Base-by-base conservation (phyloP, 2,329 filamentous ascomycete genomes). In the Fusarium gaditjirri region DNA sequence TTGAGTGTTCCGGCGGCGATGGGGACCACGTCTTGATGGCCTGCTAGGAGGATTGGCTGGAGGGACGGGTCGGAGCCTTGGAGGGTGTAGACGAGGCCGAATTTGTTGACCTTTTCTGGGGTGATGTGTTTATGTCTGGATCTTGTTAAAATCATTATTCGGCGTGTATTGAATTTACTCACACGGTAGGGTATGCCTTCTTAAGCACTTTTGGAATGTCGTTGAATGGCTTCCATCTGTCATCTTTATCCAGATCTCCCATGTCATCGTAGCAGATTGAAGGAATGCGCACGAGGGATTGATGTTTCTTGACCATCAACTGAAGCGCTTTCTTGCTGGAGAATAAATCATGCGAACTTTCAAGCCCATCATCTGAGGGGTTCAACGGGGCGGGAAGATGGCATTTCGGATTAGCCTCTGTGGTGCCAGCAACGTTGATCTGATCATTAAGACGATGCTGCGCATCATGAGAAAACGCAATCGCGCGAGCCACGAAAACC, bases 31-130 rank as follows among this genome's bases (percentile, higher is more conserved):
- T 84, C 83, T 70, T 84, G 81, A 65, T 84, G 83, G 2, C 80
- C 82, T 8, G 79, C 77, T 10, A 84, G 70, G 16, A 84, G 75
- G 17, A 81, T 75, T 0, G 83, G 83, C 41, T 80, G 78, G 21
- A 89, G 83, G 1, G 80, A 80, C 1, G 80, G 64, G 44, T 90
- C 82, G 3, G 81, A 82, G n/a, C 89, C 89, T 19, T 86, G 75
- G 69, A 90, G 82, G 2, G 88, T 90, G 77, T 86, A 91, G 41
- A 91, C 79, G 4, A 91, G 81, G 8, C 89, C 89, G 49, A 89
- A 85, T 0, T 85, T 88, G 77, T 91, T 91, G 65, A 91, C 82
- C 33, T 86, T 87, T 58, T 89, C 86, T 8, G 85, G 74, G 17
- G 72, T 75, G 61, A 83, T 82, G 25, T 80, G 78, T 41, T 81